Evolutionary conservation across 2,329 filamentous ascomycete genomes (phyloP), one percentile per base, ranked within the genome.

Genomic region (Drechslerella dactyloides): DNA sequence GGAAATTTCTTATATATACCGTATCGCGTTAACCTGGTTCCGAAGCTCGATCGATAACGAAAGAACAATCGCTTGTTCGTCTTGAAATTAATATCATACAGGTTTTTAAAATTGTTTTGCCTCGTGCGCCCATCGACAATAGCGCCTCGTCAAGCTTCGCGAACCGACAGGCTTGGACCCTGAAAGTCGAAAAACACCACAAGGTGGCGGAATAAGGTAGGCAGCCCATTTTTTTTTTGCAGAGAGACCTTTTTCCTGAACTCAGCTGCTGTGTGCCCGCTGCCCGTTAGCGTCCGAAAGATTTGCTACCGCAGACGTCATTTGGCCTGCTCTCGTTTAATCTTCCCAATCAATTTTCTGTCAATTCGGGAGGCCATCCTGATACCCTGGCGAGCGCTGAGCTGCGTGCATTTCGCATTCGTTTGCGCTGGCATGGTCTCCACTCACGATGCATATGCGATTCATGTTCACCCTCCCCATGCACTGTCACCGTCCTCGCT

Each of bases 301-400:
- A 70, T 63, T n/a, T 63, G 27, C 48, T 70, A 53, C 66, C 66
- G 59, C 66, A 70, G 66, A 70, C 66, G 66, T 70, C 66, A 70
- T 70, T n/a, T 23, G 44, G 57, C 37, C 53, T 63, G 55, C 19
- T 53, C 66, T 63, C 59, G 66, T 70, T 70, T 69, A 44, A 53
- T 33, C 59, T 46, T 57, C 15, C 48, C 59, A 63, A 64, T 70
- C 19, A 17, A 15, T 10, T 10, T 6, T 21, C 19, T 50, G 59
- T 59, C 30, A 58, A 70, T 70, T 64, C 57, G 66, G 66, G 59
- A 69, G 58, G 48, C 54, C 53, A 58, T 50, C 54, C 57, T 58
- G 40, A 33, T 58, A 53, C 58, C 19, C 54, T 30, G 59, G 59
- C 58, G 58, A 63, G 62, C 57, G 27, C 27, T 33, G 4, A 8